phyloP scores from a whole-genome alignment of 371 early-diverging fungal species.

The Rhizopus delemar region DNA sequence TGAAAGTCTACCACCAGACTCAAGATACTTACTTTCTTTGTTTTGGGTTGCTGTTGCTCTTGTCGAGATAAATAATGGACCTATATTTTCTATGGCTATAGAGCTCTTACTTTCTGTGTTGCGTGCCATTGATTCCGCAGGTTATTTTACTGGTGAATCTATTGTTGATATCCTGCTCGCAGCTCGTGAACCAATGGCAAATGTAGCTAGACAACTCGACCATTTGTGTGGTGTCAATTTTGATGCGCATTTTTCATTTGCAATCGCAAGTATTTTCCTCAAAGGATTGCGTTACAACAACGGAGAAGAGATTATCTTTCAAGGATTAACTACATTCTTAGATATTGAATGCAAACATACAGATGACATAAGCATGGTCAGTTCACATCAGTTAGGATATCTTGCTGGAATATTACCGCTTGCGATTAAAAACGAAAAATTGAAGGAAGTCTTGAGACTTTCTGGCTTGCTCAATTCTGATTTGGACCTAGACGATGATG shows the following conservation, averaged over 20 bases:
- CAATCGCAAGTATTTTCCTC: constrained; percentile 77
- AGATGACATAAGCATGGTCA: constrained; percentile 21
- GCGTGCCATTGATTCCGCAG: constrained; percentile 71
- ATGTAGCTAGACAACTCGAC: constrained; percentile 73
- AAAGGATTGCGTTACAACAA: constrained; percentile 79
- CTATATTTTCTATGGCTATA: constrained; percentile 74
- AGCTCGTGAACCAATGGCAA: constrained; percentile 73
- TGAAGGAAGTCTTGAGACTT: constrained; percentile 63
- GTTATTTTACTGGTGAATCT: constrained; percentile 70
- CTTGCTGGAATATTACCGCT: constrained; percentile 73
- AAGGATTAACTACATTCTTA: constrained; percentile 70
- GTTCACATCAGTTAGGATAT: constrained; percentile 72
- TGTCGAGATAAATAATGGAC: constrained; percentile 81
- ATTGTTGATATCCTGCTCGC: constrained; percentile 67
- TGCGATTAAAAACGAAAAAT: constrained; percentile 63
- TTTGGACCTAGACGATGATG: constrained; percentile 31
- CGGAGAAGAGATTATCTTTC: constrained; percentile 73
- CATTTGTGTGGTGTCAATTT: constrained; percentile 77
- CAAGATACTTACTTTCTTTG: constrained; percentile 75
- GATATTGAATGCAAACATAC: constrained; percentile 68
- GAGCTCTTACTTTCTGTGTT: constrained; percentile 73
- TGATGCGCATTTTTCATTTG: constrained; percentile 84
- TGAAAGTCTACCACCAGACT: constrained; percentile 77
- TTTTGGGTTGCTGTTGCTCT: constrained; percentile 91
- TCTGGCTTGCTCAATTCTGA: constrained; percentile 49